phyloP scores from a whole-genome alignment of 2,329 filamentous ascomycete species.

The Penicillium verrucosum region DNA sequence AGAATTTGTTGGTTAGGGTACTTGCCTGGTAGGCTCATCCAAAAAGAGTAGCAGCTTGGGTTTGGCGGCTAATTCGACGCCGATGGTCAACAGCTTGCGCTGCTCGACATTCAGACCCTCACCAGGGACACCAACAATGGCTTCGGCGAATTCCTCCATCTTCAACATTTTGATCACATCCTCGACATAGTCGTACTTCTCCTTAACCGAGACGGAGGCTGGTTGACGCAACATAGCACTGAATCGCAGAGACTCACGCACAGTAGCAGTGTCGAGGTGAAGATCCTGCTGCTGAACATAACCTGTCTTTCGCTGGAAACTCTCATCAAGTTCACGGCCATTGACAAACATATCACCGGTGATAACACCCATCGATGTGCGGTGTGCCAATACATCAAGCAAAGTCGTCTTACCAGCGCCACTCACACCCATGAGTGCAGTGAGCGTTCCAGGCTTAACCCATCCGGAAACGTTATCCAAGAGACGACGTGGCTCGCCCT shows the following conservation, averaged over 20 bases:
- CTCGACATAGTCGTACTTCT: conserved; percentile 82
- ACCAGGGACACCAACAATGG: conserved; percentile 80
- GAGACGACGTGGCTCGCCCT: conserved; percentile 68
- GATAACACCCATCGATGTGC: conserved; percentile 82
- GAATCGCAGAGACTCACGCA: conserved; percentile 82
- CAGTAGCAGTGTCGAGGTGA: conserved; percentile 77
- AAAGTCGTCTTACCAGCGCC: conserved; percentile 90
- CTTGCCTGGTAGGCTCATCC: conserved; percentile 74
- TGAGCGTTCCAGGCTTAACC: conserved; percentile 88
- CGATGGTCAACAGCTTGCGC: conserved; percentile 76
- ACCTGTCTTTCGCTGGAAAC: conserved; percentile 35
- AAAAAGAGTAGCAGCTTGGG: conserved; percentile 82
- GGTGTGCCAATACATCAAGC: conserved; percentile 77
- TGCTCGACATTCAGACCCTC: conserved; percentile 66
- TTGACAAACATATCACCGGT: conserved; percentile 80
- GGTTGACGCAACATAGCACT: conserved; percentile 81
- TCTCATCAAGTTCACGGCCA: conserved; percentile 61
- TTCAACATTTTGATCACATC: conserved; percentile 83
- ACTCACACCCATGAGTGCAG: conserved; percentile 84
- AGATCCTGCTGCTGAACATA: conserved; percentile 83
- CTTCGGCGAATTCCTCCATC: conserved; percentile 85
- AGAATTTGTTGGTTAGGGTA: neutral
- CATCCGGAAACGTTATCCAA: conserved; percentile 83
- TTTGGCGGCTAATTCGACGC: conserved; percentile 88
- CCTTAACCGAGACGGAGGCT: conserved; percentile 61